Conservation (phyloP, 306 rosid species). For the Crotalaria pallida region DNA sequence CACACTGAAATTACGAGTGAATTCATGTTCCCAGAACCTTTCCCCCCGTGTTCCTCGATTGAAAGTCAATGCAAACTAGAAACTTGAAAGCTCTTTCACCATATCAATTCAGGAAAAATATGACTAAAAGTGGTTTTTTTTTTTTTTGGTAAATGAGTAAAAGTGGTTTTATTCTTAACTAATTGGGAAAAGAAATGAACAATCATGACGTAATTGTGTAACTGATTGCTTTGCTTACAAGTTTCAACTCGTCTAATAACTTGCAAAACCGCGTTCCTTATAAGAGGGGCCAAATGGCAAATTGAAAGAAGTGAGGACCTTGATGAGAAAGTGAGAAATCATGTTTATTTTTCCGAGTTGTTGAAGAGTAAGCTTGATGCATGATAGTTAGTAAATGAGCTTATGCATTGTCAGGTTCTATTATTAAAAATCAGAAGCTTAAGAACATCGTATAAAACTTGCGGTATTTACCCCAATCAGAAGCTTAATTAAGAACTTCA, state of each 20-base stretch:
- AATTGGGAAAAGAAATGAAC: neutral
- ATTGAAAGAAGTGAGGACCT: neutral
- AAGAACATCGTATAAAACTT: too few relatives aligned
- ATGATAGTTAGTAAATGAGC: too few relatives aligned
- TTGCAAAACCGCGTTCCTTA: neutral
- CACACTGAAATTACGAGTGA: neutral
- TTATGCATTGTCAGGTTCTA: too few relatives aligned
- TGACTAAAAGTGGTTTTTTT: neutral
- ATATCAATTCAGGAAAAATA: neutral
- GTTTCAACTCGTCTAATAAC: neutral
- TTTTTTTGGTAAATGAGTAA: conserved; percentile 12
- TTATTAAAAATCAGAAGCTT: too few relatives aligned
- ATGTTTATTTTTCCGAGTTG: too few relatives aligned
- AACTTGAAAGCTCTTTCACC: neutral
- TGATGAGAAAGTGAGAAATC: neutral
- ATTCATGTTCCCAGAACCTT: neutral
- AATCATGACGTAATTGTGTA: neutral
- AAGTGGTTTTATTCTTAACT: neutral
- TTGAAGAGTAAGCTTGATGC: too few relatives aligned
- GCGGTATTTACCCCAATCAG: too few relatives aligned
- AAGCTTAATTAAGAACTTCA: too few relatives aligned
- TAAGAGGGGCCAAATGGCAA: neutral
- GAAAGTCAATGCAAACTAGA: conserved; percentile 11
- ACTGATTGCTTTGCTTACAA: neutral
- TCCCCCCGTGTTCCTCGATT: neutral